Conservation (phyloP, 2,329 filamentous ascomycete genomes). For the Penicillium sp. region DNA sequence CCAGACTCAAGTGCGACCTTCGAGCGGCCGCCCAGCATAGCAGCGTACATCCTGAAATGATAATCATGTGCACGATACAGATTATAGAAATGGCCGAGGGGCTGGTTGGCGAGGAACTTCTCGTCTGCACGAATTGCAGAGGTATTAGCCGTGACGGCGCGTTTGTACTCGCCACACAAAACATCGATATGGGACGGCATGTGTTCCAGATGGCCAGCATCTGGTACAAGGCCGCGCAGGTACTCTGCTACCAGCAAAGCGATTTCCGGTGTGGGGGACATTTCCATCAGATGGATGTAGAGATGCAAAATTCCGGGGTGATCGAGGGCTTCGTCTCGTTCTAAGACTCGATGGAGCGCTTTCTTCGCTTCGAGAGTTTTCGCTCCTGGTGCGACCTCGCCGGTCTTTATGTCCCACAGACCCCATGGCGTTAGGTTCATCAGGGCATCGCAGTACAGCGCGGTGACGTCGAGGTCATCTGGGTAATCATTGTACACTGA, state of each 20-base stretch:
- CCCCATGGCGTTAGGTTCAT: conserved; percentile 68
- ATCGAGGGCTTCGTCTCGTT: conserved; percentile 46
- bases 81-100: conserved; percentile 69
- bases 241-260: conserved; percentile 61
- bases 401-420: conserved; percentile 62
- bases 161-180: conserved; percentile 68
- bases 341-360: conserved; percentile 60
- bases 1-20: conserved; percentile 63
- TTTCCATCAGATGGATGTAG: conserved; percentile 77
- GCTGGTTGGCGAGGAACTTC: conserved; percentile 60
- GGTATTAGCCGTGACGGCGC: conserved; percentile 65
- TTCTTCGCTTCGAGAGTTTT: conserved; percentile 59
- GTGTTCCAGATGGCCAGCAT: conserved; percentile 69
- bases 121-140: conserved; percentile 68
- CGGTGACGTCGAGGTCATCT: conserved; percentile 61
- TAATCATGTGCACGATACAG: conserved; percentile 73
- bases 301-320: conserved; percentile 74
- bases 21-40: conserved; percentile 72
- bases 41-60: conserved; percentile 73
- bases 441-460: conserved; percentile 63
- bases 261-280: conserved; percentile 65
- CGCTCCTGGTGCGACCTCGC: conserved; percentile 55
- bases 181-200: conserved; percentile 79
- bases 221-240: conserved; percentile 65
- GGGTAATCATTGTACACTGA: conserved; percentile 53